phyloP scores from a whole-genome alignment of 2,329 filamentous ascomycete species.

The Helicocarpus griseus region DNA sequence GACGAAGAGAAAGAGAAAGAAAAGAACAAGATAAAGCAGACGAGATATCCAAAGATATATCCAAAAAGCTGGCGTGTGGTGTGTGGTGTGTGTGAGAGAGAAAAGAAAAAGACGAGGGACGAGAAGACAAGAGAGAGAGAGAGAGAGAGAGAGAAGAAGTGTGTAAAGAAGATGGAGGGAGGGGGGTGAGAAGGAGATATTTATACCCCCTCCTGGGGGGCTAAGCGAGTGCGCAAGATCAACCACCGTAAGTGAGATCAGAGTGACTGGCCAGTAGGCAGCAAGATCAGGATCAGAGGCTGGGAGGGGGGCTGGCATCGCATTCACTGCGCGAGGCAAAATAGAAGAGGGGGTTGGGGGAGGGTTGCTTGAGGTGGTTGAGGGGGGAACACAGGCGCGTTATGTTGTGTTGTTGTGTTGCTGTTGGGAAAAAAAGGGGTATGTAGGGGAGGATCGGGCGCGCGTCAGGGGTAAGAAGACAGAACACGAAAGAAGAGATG shows the following conservation, averaged over 20 bases:
- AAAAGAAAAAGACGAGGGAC: neutral
- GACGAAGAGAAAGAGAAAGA: neutral
- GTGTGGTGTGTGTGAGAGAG: neutral
- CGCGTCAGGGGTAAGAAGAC: too few species aligned
- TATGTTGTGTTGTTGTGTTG: neutral
- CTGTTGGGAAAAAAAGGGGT: neutral
- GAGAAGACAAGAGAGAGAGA: neutral
- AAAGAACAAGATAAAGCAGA: neutral
- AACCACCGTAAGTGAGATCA: neutral
- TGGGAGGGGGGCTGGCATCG: neutral
- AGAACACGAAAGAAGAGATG: too few species aligned
- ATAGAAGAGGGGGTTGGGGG: neutral
- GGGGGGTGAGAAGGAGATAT: neutral
- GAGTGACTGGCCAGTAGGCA: neutral
- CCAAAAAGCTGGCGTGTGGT: too few species aligned
- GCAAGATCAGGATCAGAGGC: neutral
- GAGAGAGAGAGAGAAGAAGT: neutral
- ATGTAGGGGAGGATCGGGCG: neutral
- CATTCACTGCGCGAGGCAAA: neutral
- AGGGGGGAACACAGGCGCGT: neutral
- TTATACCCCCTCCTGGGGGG: neutral
- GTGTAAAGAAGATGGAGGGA: neutral
- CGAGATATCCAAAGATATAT: neutral
- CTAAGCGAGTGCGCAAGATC: neutral
- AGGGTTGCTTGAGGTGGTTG: neutral